These are phyloP conservation scores for Musa troglodytarum DNA, from an alignment of 176 grass and related monocot genomes.

Conservation along the genomic window DNA sequence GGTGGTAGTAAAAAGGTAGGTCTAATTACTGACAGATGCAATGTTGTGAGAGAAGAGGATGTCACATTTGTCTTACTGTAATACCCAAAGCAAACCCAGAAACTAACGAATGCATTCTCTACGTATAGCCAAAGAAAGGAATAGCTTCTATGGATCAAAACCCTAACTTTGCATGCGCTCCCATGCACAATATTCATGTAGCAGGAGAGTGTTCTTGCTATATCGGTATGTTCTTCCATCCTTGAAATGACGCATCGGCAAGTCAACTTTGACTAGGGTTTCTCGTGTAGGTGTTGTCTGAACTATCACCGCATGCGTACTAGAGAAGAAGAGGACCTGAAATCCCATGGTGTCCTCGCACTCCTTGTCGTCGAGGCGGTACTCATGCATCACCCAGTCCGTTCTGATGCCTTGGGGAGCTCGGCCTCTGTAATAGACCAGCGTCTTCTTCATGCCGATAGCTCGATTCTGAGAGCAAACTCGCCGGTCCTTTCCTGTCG, in stretches of 20 bases:
- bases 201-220: too few species aligned
- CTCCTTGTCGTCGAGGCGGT: slow-evolving; percentile 93
- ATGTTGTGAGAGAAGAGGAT: slow-evolving; percentile 23
- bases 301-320: too few species aligned
- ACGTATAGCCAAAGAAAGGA: slow-evolving; percentile 25
- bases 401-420: slow-evolving; percentile 87
- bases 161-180: slow-evolving; percentile 86
- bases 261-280: too few species aligned
- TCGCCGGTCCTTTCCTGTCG: slow-evolving; percentile 82
- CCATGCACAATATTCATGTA: slow-evolving; percentile 54
- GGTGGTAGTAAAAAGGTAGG: too few species aligned
- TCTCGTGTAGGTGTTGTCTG: too few species aligned
- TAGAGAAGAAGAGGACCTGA: slow-evolving; percentile 34
- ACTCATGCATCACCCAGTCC: slow-evolving; percentile 99
- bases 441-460: slow-evolving; percentile 99
- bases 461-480: slow-evolving; percentile 54
- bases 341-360: slow-evolving; percentile 71
- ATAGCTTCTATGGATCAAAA: background rate
- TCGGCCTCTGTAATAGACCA: slow-evolving; percentile 92
- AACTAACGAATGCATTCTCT: background rate
- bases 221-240: too few species aligned
- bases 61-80: slow-evolving; percentile 66
- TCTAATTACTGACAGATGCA: slow-evolving; percentile 3
- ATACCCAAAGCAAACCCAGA: background rate
- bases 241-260: too few species aligned